Base-by-base conservation (phyloP, 1,284 basidiomycete species). In the Ganoderma lucidum region DNA sequence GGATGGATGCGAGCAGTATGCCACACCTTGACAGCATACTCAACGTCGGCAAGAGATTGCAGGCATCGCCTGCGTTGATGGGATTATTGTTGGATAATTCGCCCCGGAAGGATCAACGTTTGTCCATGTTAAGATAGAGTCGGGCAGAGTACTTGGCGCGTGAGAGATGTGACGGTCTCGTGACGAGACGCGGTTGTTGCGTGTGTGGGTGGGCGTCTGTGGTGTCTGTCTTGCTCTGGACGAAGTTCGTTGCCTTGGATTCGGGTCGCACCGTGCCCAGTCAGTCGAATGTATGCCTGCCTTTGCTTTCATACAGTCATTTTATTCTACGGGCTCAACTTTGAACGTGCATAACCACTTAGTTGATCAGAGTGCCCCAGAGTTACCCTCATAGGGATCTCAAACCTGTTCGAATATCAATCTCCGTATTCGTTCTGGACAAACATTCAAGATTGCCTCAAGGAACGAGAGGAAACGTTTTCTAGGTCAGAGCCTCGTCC, bases 151-250 rank as follows among this genome's bases (percentile, higher is more conserved):
- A 35, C 35, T 35, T 35, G 35, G 23, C 30, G 41, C 65, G 65
- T 66, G 60, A 62, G 51, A 23, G 56, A 10, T 63, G 71, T 73
- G 71, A 73, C 71, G n/a, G 14, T 14, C 6, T 8, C 12, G 69
- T 73, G 71, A 71, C 72, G 6, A 53, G 44, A 73, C 70, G 70
- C 69, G 71, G 58, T 63, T 67, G 51, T 64, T 62, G 68, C 68
- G 70, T 68, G 72, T 70, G 60, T 32, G 3, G 8, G 12, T 41
- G 65, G 64, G 64, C 72, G 72, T 62, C 30, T 65, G 32, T 3
- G 6, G 19, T 6, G 32, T 55, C 42, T 44, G 58, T 66, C 55
- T 67, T 45, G 17, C 53, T 55, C 53, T 42, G 30, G 39, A 63
- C 32, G 23, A 23, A 23, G 23, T 23, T 23, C 23, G 41, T 30